Evolutionary conservation across 352 stramenopile species (phyloP), one percentile per base, ranked within the genome.

Genomic region (Pythium insidiosum): DNA sequence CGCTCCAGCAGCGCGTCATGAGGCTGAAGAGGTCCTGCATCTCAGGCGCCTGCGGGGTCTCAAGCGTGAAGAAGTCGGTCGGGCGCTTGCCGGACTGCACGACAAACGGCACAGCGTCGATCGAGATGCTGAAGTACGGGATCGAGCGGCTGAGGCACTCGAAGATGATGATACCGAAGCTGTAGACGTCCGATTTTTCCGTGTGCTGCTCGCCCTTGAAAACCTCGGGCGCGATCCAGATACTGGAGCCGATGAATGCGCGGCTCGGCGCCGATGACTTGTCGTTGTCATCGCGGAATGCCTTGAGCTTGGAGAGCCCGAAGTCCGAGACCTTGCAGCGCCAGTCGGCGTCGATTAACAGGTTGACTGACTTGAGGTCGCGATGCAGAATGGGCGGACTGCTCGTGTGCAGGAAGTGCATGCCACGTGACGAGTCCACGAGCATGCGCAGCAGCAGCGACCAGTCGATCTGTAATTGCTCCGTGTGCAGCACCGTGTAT

Each of bases 381-480:
- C 81, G 82, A 43, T 96, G 87, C 12, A 96, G 66, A 53, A 96
- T 88, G 11, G 80, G 81, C 15, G 84, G 82, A 40, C 67, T 88
- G 40, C 70, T 88, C n/a, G 69, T 87, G 68, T 96, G 87, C 21
- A 96, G 59, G 52, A 95, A 96, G 58, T 91, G 80, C 84, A 96
- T 95, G 5, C 87, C 83, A 11, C 79, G 74, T 18, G 76, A 85
- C 9, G 82, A 78, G 41, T 96, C 86, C 1, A 95, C 59, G 63
- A 94, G 78, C 66, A 96, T 95, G 10, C 76, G 68, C 21, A 95
- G 48, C 34, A 94, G 52, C 21, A 94, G 54, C 28, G 75, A 84
- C 86, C 85, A 96, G 40, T 91, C 80, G 22, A 96, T 71, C 50
- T 86, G 79, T 34, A 82, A 46, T 4, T 90, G 78, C 11, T 80